Evolutionary conservation across 257 asterid genomes (phyloP).

Genomic region (Pogostemon cablin): DNA sequence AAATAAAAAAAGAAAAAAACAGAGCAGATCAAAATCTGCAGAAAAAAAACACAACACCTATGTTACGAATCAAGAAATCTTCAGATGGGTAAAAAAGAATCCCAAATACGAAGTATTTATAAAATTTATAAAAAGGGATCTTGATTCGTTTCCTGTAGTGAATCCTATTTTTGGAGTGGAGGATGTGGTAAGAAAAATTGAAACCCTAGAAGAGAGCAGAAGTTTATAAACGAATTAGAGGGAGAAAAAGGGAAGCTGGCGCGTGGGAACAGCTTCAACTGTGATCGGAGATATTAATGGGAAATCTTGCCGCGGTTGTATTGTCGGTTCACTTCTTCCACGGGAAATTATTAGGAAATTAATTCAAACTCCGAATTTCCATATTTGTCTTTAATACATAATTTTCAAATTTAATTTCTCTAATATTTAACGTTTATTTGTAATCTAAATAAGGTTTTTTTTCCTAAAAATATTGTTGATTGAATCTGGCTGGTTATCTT

Average conservation of each 20-base stretch:
- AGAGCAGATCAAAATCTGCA: constrained; percentile 18
- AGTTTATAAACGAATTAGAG: background rate
- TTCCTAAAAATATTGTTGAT: no score
- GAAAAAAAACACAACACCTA: background rate
- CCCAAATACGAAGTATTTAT: background rate
- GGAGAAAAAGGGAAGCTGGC: background rate
- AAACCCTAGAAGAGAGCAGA: constrained; percentile 25
- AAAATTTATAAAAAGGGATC: constrained; percentile 7
- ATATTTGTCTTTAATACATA: no score
- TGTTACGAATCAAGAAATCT: constrained; percentile 4
- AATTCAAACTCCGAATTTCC: no score
- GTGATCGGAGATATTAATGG: constrained; percentile 34
- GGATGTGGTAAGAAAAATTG: constrained; percentile 2
- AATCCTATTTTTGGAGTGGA: constrained; percentile 28
- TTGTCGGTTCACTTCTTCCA: constrained; percentile 31
- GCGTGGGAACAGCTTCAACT: constrained; percentile 33
- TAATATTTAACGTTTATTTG: no score
- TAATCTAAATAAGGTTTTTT: no score
- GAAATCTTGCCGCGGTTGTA: constrained; percentile 31
- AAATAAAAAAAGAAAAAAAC: background rate
- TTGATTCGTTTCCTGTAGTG: background rate
- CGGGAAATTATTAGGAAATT: constrained; percentile 28
- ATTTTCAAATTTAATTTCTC: background rate
- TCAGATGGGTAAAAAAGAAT: background rate
- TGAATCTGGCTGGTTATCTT: no score